Base-by-base conservation (phyloP, 352 stramenopile genomes). In the Pythium myriotylum region DNA sequence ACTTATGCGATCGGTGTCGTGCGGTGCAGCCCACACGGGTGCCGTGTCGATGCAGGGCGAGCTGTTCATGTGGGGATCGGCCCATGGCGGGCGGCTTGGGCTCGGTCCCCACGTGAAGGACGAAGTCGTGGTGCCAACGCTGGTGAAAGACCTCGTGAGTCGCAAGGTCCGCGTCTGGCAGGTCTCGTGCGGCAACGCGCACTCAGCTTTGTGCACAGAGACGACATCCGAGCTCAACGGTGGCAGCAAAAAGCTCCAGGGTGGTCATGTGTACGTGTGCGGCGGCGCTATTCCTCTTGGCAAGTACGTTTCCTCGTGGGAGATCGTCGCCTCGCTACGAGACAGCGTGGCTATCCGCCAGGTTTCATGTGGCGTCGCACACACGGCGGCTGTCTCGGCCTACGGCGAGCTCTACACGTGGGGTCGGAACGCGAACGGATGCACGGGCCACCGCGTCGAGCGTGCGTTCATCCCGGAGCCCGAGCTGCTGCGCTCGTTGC, bases 381-480 rank as follows among this genome's bases (percentile, higher is more conserved):
- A 98, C 73, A 96, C 90, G 19, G 92, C 89, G 9, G 93, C 89
- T 1, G 89, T 98, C 6, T 96, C 89, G 1, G 77, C 75, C 0
- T 82, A 86, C 19, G 94, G 93, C 0, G 92, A 98, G 74, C 74
- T 98, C 29, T 97, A 95, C 71, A 96, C 85, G 3, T 98, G 94
- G 94, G 95, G 95, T 20, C 74, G 80, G 19, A 98, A 98, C 72
- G 62, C 75, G 27, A 75, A 88, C 45, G 94, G 90, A 1, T 98
- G 94, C 70, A 97, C 91, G 29, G 95, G 91, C 12, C 90, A 97
- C 39, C 60, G 80, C 32, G 26, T 67, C 13, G 67, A 74, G 72
- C 75, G 74, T 27, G 41, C 56, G 42, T 97, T 97, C 57, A 58
- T 97, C 20, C 59, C 76, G 1, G 78, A 86, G 51, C 91, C 95